Evolutionary conservation across 441 rosid species (phyloP), one percentile per base, ranked within the genome.

Genomic region (Aleurites moluccanus): DNA sequence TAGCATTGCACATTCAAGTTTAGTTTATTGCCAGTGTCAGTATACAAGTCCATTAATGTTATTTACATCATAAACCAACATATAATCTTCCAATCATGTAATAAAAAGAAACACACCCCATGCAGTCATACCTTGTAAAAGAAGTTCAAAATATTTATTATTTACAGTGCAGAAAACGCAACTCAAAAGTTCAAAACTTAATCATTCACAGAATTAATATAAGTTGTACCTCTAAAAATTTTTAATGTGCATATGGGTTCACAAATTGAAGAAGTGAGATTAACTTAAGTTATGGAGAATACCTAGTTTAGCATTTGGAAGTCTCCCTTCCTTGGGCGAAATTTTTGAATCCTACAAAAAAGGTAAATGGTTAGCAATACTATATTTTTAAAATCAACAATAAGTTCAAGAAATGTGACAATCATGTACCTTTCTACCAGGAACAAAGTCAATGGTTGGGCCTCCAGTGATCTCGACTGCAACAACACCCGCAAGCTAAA

Each of bases 381-480:
- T 52, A 70, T 30, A 21, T 30, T 72, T 27, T 9, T 45, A 44
- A 44, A 75, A 67, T 42, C 65, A 73, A 60, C 56, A 67, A 57
- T 30, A 47, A 61, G 6, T 42, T 75, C 45, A 66, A 67, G 59
- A 63, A 49, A 66, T 28, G 70, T 60, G 53, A 79, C 67, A 73
- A 50, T 33, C 62, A 67, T 44, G 50, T 80, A 91, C 99, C 92
- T 87, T 90, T 88, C 98, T 89, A 64, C 99, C 99, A 20, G 97
- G 98, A 78, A 86, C 90, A 69, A 95, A 92, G 50, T 80, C 88
- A 76, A 95, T 72, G 18, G 90, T 83, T 59, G 99, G 98, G 72
- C 98, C 98, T 77, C 99, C 98, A 75, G 98, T 92, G 75, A 92
- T 85, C 85, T 95, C 99, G 52, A 92, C 96, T 61, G 99, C 99